Evolutionary conservation across 2,329 filamentous ascomycete species (phyloP), one percentile per base, ranked within the genome.

Genomic region (Exophiala bonariae): DNA sequence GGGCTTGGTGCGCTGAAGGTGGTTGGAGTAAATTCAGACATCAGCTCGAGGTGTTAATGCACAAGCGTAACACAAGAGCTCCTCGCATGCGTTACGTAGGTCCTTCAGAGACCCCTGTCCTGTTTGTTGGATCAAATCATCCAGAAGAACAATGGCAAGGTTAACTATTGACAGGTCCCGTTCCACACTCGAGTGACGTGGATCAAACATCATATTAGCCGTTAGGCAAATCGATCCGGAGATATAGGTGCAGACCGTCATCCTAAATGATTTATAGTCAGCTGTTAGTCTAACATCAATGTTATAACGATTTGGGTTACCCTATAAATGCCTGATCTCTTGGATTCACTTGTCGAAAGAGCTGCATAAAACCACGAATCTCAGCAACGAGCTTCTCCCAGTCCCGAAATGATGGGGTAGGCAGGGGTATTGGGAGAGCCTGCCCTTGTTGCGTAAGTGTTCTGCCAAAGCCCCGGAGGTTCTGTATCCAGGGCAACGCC

Each of bases 51-150:
- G 32, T 22, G 33, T 26, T 37, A 44, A 26, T 19, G 31, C 41
- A 44, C 41, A 18, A 30, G 41, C 41, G 28, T 44, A 44, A 37
- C 14, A 13, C 32, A 44, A 17, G 32, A 44, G 32, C 32, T 44
- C 41, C 18, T 44, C 32, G 19, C 41, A 44, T 28, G 41, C 41
- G 14, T 36, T 32, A 26, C 32, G 41, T 22, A 44, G 31, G 36
- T 36, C 41, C 28, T 37, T 37, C 20, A 44, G 41, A 36, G 41
- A 35, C 23, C 30, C 23, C 19, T 30, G 38, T 22, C 38, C 38
- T 30, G 38, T 46, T 41, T 46, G 28, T 7, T 41, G 44, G 20
- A 46, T 40, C 44, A 46, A 18, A 26, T 39, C 44, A 14, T 40
- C 44, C 44, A 46, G 17, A 17, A 46, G 44, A 28, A 35, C 20